Evolutionary conservation across 140 eudicot genomes (phyloP).

Genomic region (Flaveria floridana): DNA sequence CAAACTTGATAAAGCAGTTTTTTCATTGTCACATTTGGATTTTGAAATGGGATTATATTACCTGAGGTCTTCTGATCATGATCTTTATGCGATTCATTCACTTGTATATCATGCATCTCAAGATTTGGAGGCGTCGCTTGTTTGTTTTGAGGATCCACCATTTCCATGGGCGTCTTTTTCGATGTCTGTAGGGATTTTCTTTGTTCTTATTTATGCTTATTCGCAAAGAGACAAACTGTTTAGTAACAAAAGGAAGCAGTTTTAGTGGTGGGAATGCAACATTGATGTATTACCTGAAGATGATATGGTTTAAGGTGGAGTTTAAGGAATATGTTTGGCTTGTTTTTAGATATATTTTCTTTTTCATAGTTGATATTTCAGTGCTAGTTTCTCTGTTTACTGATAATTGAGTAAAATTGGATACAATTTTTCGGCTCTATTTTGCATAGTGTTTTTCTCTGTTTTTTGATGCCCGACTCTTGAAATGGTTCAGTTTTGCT

Average conservation of each 20-base stretch:
- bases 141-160: constrained; percentile 94
- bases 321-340: constrained; percentile 27
- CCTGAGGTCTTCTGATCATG: constrained; percentile 87
- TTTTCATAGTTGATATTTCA: constrained; percentile 28
- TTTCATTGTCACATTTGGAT: constrained; percentile 80
- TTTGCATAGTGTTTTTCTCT: constrained; percentile 26
- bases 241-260: constrained; percentile 88
- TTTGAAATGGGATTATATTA: constrained; percentile 75
- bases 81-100: constrained; percentile 84
- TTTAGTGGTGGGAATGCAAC: constrained; percentile 39
- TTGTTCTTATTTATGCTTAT: constrained; percentile 57
- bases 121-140: constrained; percentile 86
- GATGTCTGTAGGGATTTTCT: constrained; percentile 53
- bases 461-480: not conserved
- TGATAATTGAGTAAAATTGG: constrained; percentile 24
- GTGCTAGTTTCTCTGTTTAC: constrained; percentile 27
- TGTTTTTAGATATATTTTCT: constrained; percentile 31
- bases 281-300: constrained; percentile 44
- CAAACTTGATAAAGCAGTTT: constrained; percentile 75
- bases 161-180: constrained; percentile 78
- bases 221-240: constrained; percentile 77
- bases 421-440: constrained; percentile 5
- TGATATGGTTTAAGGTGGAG: constrained; percentile 42
- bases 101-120: constrained; percentile 89
- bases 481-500: constrained; percentile 10